Percentiles rank a stretch among this genome's conserved stretches.
phyloP scores from a whole-genome alignment of 805 yeast species.

The Starmerella bombi region DNA sequence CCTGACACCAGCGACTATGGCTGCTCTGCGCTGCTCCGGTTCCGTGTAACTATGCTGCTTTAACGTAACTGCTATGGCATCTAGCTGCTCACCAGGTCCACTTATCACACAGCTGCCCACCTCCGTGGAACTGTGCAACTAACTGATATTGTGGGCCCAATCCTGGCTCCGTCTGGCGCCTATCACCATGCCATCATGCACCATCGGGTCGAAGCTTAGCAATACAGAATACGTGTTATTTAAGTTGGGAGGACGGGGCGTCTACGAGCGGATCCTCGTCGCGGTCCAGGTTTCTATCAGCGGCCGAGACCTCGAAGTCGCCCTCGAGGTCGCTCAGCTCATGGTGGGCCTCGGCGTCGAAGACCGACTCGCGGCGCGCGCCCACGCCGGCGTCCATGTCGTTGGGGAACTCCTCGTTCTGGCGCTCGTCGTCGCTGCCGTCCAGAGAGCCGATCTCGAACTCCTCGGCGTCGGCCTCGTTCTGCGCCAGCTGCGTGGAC shows the following conservation, averaged over 20 bases:
- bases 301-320: slow-evolving; percentile 17
- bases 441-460: slow-evolving; percentile 46
- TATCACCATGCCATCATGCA: no score
- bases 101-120: no score
- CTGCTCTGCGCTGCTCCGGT: no score
- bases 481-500: slow-evolving; percentile 74
- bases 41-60: no score
- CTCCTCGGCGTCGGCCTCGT: slow-evolving; percentile 54
- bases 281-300: slow-evolving; percentile 4
- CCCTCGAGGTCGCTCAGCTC: slow-evolving; percentile 19
- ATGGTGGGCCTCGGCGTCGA: slow-evolving; percentile 16
- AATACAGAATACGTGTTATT: neutral
- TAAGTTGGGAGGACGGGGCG: slow-evolving; percentile 14
- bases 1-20: no score
- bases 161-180: no score
- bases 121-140: no score
- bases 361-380: slow-evolving; percentile 13
- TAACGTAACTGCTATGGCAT: no score
- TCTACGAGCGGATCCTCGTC: slow-evolving; percentile 19
- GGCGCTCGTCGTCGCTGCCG: slow-evolving; percentile 30
- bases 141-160: no score
- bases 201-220: neutral
- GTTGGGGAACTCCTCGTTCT: slow-evolving; percentile 29
- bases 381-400: slow-evolving; percentile 6
- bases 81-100: no score